Evolutionary conservation across 345 rosid species (phyloP).

Genomic region (Jatropha curcas): DNA sequence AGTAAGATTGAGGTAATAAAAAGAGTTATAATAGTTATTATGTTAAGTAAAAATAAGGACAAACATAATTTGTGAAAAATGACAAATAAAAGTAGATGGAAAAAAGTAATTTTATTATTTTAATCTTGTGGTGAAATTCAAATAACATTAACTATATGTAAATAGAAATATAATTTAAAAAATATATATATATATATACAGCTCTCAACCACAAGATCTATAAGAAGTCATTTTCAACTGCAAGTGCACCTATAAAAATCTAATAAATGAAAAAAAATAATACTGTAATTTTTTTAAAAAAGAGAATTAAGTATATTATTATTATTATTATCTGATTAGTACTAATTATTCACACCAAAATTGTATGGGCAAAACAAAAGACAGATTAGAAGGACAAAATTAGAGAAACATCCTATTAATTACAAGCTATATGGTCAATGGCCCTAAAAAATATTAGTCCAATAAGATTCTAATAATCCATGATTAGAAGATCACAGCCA

Average conservation of each 20-base stretch:
- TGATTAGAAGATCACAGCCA: slow-evolving; percentile 11
- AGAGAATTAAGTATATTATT: too few species aligned
- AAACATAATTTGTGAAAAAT: too few species aligned
- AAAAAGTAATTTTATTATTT: too few species aligned
- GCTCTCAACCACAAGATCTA: slow-evolving; percentile 7
- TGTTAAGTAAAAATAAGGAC: too few species aligned
- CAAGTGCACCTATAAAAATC: slow-evolving; percentile 1
- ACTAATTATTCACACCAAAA: background rate
- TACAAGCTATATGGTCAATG: slow-evolving; percentile 18
- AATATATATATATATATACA: too few species aligned
- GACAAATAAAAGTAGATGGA: too few species aligned
- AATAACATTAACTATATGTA: background rate
- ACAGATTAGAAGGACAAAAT: background rate
- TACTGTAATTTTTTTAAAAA: too few species aligned
- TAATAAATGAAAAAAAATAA: too few species aligned
- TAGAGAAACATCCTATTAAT: slow-evolving; percentile 17
- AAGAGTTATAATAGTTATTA: too few species aligned
- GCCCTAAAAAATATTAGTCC: slow-evolving; percentile 30
- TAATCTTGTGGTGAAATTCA: too few species aligned
- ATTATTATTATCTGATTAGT: background rate
- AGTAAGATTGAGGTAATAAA: too few species aligned
- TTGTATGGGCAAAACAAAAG: background rate
- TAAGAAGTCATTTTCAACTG: slow-evolving; percentile 21
- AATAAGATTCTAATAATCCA: background rate
- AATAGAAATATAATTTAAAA: background rate